Conservation (phyloP, 1,284 basidiomycete species). For the Ceratobasidium theobromae region DNA sequence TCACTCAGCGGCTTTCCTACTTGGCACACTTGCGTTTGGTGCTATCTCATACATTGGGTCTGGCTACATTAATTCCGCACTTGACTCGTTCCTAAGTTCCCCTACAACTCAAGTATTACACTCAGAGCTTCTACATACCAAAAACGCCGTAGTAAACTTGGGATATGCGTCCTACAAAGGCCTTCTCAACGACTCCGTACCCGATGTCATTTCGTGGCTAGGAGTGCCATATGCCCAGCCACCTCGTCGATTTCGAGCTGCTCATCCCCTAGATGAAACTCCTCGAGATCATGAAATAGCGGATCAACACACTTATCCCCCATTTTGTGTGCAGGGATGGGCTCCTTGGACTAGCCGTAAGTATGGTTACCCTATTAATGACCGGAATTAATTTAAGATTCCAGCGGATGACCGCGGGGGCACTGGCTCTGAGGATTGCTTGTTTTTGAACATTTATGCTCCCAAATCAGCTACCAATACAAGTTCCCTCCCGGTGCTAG, state of each 20-base stretch:
- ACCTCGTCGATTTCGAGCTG: slow-evolving; percentile 48
- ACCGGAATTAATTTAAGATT: background rate
- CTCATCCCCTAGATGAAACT: slow-evolving; percentile 42
- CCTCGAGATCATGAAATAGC: slow-evolving; percentile 28
- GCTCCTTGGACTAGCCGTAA: slow-evolving; percentile 1
- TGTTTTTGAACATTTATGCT: slow-evolving; percentile 50
- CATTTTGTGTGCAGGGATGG: slow-evolving; percentile 23
- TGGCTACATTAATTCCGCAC: background rate
- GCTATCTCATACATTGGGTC: background rate
- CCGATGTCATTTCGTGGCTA: slow-evolving; percentile 54
- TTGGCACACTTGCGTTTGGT: background rate
- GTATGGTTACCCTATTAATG: background rate
- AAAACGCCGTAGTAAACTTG: slow-evolving; percentile 33
- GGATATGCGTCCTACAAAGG: slow-evolving; percentile 50
- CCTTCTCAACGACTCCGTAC: slow-evolving; percentile 45
- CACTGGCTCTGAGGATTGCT: slow-evolving; percentile 58
- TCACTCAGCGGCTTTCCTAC: background rate
- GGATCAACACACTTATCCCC: slow-evolving; percentile 21
- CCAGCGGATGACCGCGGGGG: slow-evolving; percentile 56
- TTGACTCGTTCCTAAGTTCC: background rate
- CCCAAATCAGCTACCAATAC: slow-evolving; percentile 41
- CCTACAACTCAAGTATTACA: too few relatives aligned
- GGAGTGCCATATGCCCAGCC: slow-evolving; percentile 52
- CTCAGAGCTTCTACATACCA: background rate
- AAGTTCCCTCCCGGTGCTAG: slow-evolving; percentile 58